A percentile compares a stretch with the other conserved stretches of the same genome.
phyloP scores from a whole-genome alignment of 2,329 filamentous ascomycete genomes.

The Bimuria novae-zelandiae region DNA sequence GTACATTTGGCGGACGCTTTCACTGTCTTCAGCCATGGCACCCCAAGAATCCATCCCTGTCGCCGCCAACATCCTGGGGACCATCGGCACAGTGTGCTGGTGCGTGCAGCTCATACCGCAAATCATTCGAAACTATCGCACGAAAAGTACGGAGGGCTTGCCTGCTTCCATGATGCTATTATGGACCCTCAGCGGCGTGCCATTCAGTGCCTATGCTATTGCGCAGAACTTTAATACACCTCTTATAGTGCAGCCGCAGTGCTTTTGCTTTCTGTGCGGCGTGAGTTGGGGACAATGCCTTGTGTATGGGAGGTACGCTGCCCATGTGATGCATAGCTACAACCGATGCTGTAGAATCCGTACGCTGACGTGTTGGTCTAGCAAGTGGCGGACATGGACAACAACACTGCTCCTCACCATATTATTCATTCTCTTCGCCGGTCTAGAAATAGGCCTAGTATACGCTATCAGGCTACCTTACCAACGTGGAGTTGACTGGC shows the following conservation, averaged over 20 bases:
- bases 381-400: slow-evolving; percentile 48
- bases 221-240: slow-evolving; percentile 52
- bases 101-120: slow-evolving; percentile 48
- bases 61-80: slow-evolving; percentile 63
- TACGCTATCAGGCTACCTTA: slow-evolving; percentile 60
- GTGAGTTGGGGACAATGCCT: slow-evolving; percentile 56
- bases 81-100: slow-evolving; percentile 58
- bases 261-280: slow-evolving; percentile 52
- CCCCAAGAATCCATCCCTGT: slow-evolving; percentile 47
- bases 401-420: slow-evolving; percentile 16
- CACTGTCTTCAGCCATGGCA: slow-evolving; percentile 24
- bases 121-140: slow-evolving; percentile 68
- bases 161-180: slow-evolving; percentile 73
- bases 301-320: slow-evolving; percentile 43
- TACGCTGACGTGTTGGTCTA: no score
- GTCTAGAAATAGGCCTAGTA: slow-evolving; percentile 58
- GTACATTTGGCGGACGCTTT: no score
- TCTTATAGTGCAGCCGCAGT: slow-evolving; percentile 53
- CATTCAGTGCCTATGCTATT: slow-evolving; percentile 65
- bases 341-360: no score
- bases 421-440: slow-evolving; percentile 52
- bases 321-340: not conserved
- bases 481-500: slow-evolving; percentile 54
- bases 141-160: slow-evolving; percentile 67
- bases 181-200: slow-evolving; percentile 68